Base-by-base conservation (phyloP, 2,329 filamentous ascomycete species). In the Aspergillus terreus region DNA sequence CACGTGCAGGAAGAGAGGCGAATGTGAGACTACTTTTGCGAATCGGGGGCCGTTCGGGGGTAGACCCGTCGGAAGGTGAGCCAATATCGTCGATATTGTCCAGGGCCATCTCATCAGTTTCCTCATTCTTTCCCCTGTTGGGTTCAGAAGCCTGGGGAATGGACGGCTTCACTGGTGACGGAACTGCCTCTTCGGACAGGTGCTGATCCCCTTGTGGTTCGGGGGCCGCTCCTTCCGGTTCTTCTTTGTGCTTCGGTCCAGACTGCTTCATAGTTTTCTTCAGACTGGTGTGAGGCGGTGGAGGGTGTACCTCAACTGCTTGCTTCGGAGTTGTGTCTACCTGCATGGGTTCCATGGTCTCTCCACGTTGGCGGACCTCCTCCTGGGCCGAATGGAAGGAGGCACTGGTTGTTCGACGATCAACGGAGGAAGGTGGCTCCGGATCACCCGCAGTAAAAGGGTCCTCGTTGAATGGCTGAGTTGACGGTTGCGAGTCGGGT, bases 21-120 rank as follows among this genome's bases (percentile, higher is more conserved):
- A 99, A 97, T 53, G 88, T 95, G 54, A 99, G 80, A 68, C 92
- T 97, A 72, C 92, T 96, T 78, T 97, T 97, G 54, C 92, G 86
- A 59, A 95, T 82, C 27, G 89, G 78, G 2, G 87, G 87, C 59
- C 89, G 64, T 47, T 72, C 74, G 6, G 76, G 76, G 14, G 73
- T 76, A 27, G 74, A 77, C 6, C 64, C 70, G 52, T 76, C 74
- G 2, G 76, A 78, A 15, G 76, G 74, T 15, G 75, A 76, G 40
- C 71, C 74, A 25, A 77, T 72, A 46, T 76, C 75, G 52, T 77
- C 75, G 44, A 76, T 63, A 41, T 65, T 66, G 42, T 72, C 68
- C 15, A 71, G 58, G 23, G 64, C 61, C 33, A 63, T 63, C 23
- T 72, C 66, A 40, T 69, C 65, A 40, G 63, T 65, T 10, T 44